Conservation (phyloP, 192 early-diverging fungal species). For the Entomortierella lignicola region DNA sequence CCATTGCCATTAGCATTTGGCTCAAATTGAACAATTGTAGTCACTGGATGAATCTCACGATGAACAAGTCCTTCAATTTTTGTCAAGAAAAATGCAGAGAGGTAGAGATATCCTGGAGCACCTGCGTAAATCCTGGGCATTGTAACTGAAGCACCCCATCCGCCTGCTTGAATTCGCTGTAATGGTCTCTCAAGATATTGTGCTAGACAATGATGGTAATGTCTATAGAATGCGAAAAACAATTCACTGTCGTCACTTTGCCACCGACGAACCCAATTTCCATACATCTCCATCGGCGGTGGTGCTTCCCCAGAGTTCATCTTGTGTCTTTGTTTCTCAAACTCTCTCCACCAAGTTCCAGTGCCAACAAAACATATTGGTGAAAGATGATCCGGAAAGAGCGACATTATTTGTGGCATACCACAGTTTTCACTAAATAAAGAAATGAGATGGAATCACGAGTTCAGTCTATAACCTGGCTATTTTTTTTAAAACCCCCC, state of each 20-base stretch:
- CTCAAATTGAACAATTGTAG: conserved; percentile 62
- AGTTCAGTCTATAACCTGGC: background rate
- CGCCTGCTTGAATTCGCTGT: conserved; percentile 39
- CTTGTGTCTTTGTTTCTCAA: conserved; percentile 55
- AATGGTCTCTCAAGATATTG: conserved; percentile 44
- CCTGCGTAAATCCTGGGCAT: conserved; percentile 51
- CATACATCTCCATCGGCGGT: conserved; percentile 57
- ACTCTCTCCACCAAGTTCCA: conserved; percentile 53
- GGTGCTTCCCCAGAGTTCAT: conserved; percentile 27
- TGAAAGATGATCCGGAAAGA: conserved; percentile 57
- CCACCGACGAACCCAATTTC: conserved; percentile 63
- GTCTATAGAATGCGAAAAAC: conserved; percentile 66
- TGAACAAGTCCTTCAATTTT: conserved; percentile 64
- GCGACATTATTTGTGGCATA: conserved; percentile 38
- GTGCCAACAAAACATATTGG: conserved; percentile 49
- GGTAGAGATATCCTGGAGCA: conserved; percentile 56
- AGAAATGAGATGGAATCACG: background rate
- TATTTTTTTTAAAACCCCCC: background rate
- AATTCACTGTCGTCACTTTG: conserved; percentile 66
- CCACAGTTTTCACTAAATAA: conserved; percentile 30
- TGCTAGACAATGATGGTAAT: conserved; percentile 60
- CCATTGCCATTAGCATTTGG: conserved; percentile 26
- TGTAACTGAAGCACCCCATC: conserved; percentile 30
- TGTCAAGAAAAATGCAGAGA: conserved; percentile 60
- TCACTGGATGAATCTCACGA: conserved; percentile 61